Percentiles rank a stretch among this genome's conserved stretches.
Conservation (phyloP, 257 asterid genomes). For the Agastache rugosa region DNA sequence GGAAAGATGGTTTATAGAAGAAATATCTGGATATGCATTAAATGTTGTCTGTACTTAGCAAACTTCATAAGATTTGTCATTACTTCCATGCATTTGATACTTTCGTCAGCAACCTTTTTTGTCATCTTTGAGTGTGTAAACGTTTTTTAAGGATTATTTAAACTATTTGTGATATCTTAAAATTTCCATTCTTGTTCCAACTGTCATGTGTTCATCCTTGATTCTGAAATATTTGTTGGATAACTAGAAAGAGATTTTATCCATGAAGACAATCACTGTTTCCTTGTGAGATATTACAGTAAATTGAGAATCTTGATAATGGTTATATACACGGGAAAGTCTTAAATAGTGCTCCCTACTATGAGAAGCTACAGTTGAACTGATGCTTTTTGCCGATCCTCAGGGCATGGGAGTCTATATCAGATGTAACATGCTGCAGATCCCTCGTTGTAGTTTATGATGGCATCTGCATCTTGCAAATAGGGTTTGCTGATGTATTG, state of each 20-base stretch:
- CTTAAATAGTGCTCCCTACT: constrained; percentile 9
- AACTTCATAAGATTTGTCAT: background rate
- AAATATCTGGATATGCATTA: background rate
- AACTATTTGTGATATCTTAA: background rate
- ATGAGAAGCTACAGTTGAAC: background rate
- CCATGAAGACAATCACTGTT: background rate
- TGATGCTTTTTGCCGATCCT: constrained; percentile 33
- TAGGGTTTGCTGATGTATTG: constrained; percentile 68
- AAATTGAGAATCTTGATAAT: constrained; percentile 22
- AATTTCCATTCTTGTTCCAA: background rate
- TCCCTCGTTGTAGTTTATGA: constrained; percentile 80
- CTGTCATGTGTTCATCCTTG: background rate
- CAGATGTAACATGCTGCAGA: constrained; percentile 82
- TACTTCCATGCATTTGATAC: too few species aligned
- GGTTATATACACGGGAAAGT: background rate
- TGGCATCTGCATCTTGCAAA: constrained; percentile 76
- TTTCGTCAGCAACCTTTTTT: too few species aligned
- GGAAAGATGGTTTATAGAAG: constrained; percentile 11
- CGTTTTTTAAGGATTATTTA: too few species aligned
- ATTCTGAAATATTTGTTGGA: background rate
- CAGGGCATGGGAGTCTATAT: constrained; percentile 96
- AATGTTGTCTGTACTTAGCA: background rate
- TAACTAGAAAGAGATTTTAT: constrained; percentile 4
- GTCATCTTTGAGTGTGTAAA: too few species aligned
- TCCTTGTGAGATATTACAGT: background rate